A percentile compares a stretch with the other conserved stretches of the same genome.
Conservation (phyloP, 441 rosid genomes). For the Macaranga tanarius region DNA sequence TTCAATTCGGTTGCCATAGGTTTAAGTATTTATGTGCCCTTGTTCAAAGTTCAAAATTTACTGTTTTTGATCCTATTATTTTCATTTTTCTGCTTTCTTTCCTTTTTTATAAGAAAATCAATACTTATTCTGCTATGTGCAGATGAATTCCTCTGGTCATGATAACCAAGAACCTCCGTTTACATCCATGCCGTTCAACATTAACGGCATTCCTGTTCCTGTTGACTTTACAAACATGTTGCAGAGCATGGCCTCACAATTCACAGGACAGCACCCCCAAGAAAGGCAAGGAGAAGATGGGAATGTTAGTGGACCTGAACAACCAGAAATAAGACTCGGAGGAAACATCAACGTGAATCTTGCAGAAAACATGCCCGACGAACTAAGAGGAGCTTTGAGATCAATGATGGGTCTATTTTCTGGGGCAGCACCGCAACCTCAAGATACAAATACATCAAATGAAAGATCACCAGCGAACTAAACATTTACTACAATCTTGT, state of each 20-base stretch:
- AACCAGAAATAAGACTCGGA: constrained; percentile 42
- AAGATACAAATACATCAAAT: constrained; percentile 32
- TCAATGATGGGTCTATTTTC: constrained; percentile 74
- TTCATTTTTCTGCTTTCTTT: neutral
- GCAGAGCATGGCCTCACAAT: constrained; percentile 43
- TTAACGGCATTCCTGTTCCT: constrained; percentile 35
- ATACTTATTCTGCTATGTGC: neutral
- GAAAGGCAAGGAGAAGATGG: constrained; percentile 33
- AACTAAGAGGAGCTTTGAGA: constrained; percentile 56
- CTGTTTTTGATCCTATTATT: neutral
- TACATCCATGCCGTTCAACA: constrained; percentile 38
- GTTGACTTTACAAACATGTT: constrained; percentile 44
- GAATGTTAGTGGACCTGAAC: constrained; percentile 28
- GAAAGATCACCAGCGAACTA: constrained; percentile 44
- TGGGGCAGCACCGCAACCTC: constrained; percentile 45
- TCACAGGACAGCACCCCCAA: constrained; percentile 38
- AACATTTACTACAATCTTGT: neutral
- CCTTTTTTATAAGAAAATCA: too few relatives aligned
- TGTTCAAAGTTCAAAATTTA: neutral
- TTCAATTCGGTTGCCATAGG: neutral
- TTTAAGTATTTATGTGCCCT: neutral
- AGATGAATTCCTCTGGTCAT: constrained; percentile 34
- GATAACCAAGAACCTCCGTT: constrained; percentile 33
- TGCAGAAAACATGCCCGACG: constrained; percentile 55
- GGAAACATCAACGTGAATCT: constrained; percentile 45